A percentile compares a stretch with the other conserved stretches of the same genome.
These are phyloP conservation scores for Nematodospora valgi DNA, from an alignment of 805 yeast genomes.

Conservation along the genomic window DNA sequence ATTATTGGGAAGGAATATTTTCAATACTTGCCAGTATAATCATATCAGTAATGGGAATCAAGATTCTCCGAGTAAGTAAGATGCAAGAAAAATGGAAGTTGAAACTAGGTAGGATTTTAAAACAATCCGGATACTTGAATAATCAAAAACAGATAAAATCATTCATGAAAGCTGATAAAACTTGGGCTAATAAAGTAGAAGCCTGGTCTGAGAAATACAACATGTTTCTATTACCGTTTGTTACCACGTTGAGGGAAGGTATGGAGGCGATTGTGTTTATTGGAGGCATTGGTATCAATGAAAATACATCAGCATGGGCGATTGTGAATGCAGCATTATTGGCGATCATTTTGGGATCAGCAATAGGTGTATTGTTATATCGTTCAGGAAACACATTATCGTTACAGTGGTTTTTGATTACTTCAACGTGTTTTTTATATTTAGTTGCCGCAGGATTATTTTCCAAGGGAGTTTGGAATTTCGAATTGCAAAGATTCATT, in stretches of 20 bases:
- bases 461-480: conserved; percentile 43
- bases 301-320: conserved; percentile 28
- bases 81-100: conserved; percentile 44
- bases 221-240: conserved; percentile 34
- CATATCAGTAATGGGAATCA: conserved; percentile 45
- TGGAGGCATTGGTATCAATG: conserved; percentile 41
- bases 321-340: conserved; percentile 27
- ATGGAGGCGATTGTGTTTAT: conserved; percentile 43
- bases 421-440: conserved; percentile 39
- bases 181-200: conserved; percentile 9
- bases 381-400: conserved; percentile 41
- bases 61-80: conserved; percentile 40
- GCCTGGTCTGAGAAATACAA: conserved; percentile 26
- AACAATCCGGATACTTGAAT: conserved; percentile 19
- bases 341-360: conserved; percentile 29
- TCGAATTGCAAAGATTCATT: conserved; percentile 39
- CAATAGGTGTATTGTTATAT: conserved; percentile 34
- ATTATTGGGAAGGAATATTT: conserved; percentile 47
- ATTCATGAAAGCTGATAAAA: conserved; percentile 4
- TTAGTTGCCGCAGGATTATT: conserved; percentile 43
- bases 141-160: conserved; percentile 8
- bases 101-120: conserved; percentile 30
- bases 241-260: conserved; percentile 41
- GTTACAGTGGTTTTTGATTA: conserved; percentile 38
- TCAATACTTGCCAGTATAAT: conserved; percentile 43